Evolutionary conservation across 2,329 filamentous ascomycete genomes (phyloP), one percentile per base, ranked within the genome.

Genomic region (Colletotrichum lini): DNA sequence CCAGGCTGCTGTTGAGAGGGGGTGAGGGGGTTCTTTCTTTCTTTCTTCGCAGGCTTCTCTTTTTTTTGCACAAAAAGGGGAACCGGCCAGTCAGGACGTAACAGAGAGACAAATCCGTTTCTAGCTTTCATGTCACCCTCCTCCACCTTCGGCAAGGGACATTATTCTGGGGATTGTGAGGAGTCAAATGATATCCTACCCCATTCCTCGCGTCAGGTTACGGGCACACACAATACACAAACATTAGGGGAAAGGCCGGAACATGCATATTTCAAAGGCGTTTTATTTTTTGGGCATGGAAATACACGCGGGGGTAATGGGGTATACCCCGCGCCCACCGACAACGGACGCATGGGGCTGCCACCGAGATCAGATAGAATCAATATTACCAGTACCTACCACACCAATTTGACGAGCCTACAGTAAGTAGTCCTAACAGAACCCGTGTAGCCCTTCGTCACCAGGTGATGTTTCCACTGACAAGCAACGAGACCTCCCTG

Each of bases 241-340:
- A 9, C 8, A 38, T 38, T 8, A 38, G 35, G 65, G 57, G 50
- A 63, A 63, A 64, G 65, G 65, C 65, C 53, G 65, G 65, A 64
- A 64, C 59, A 63, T 64, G 69, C 69, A 72, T 72, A 72, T 47
- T 59, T 72, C 47, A 64, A 42, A 40, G 68, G 69, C 69, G 69
- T 72, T 72, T 67, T 53, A 59, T 21, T 67, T 53, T 64, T 21
- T 63, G 42, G 63, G 65, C 65, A 64, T 64, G 65, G 58, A 59
- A 63, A 54, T 44, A 18, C 47, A 53, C 59, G 40, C 38, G 21
- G 58, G 69, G 65, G 53, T 45, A 45, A 40, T 50, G 54, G 57
- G 30, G 30, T 2, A 15, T 38, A 35, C 23, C 57, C 58, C 52
- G 49, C 50, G 30, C 65, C 52, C 58, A 42, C 18, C 42, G 38